These are phyloP conservation scores for Exophiala sp. DNA, from an alignment of 2,329 filamentous ascomycete species.

Conservation along the genomic window DNA sequence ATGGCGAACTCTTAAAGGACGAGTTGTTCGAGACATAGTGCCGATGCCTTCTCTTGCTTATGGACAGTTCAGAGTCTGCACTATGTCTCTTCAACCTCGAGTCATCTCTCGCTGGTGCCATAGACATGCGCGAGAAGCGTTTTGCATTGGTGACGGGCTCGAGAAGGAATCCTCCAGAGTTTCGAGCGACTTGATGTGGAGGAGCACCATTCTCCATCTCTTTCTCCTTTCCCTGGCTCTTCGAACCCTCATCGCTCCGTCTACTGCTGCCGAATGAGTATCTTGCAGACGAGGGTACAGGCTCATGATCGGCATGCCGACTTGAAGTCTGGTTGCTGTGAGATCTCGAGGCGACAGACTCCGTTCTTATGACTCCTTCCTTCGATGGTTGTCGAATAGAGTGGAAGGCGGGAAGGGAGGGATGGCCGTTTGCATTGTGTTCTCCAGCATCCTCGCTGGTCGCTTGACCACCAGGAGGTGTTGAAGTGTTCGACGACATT, in stretches of 20 bases:
- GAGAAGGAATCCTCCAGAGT: conserved; percentile 45
- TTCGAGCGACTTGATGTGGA: conserved; percentile 6
- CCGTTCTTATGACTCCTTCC: conserved; percentile 13
- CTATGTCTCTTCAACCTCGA: conserved; percentile 41
- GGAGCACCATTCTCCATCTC: conserved; percentile 9
- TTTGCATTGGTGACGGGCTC: conserved; percentile 38
- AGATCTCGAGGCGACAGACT: conserved; percentile 14
- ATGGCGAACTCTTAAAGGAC: conserved; percentile 33
- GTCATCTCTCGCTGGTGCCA: conserved; percentile 31
- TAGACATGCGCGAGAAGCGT: conserved; percentile 31
- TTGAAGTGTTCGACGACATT: conserved; percentile 19
- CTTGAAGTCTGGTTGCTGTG: conserved; percentile 8
- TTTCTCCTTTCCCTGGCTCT: conserved; percentile 9
- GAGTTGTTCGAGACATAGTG: conserved; percentile 36
- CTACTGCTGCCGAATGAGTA: conserved; percentile 8
- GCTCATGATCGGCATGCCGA: conserved; percentile 5
- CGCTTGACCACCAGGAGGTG: conserved; percentile 12
- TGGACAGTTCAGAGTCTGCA: conserved; percentile 34
- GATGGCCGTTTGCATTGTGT: conserved; percentile 4
- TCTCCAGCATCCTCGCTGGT: conserved; percentile 11
- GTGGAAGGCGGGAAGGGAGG: conserved; percentile 20
- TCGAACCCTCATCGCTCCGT: conserved; percentile 8
- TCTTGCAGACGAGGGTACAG: conserved; percentile 1
- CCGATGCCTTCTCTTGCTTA: conserved; percentile 37
- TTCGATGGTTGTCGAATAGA: conserved; percentile 16